Base-by-base conservation (phyloP, 495 filamentous ascomycete genomes). In the Penicillium parvum region DNA sequence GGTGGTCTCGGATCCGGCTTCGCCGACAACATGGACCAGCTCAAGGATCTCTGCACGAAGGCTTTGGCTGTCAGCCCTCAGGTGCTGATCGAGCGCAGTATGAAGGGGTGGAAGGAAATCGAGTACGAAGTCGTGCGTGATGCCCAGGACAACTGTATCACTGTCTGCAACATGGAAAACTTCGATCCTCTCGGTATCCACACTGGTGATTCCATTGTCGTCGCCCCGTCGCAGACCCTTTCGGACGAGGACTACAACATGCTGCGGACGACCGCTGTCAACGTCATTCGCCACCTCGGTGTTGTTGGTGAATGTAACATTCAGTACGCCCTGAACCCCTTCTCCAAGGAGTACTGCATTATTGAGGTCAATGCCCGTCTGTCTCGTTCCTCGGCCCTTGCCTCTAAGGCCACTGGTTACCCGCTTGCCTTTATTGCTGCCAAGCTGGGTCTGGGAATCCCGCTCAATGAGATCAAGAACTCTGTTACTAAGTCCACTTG, bases 21-120 rank as follows among this genome's bases (percentile, higher is more conserved):
- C 62, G 92, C 92, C 11, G 83, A 96, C 34, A 81, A 96, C 64
- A 85, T 94, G 65, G 66, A 76, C n/a, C 78, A 97, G 62, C 71
- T 98, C 32, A 69, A 86, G 39, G 87, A 92, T 3, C 81, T 96
- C n/a, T 98, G 92, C 72, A 83, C 85, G 57, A 94, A 91, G 62
- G 91, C 92, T 15, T 85, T 98, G 52, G 89, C 92, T 9, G 92
- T 86, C 40, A 95, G 90, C 55, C 92, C 92, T 2, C 92, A 98
- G 68, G 88, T 98, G 4, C 73, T 98, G 22, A 90, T 98, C 47
- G 92, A 98, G 70, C 80, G 85, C 62, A 95, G 88, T 69, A 98
- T 98, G 92, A 98, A 98, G 67, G 92, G 92, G 33, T 98, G 92
- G 92, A 98, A 98, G 67, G 92, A 98, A 63, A 90, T 96, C 40